These are phyloP conservation scores for Spencermartinsiella ligniputridi DNA, from an alignment of 1,139 yeast genomes.

Conservation along the genomic window DNA sequence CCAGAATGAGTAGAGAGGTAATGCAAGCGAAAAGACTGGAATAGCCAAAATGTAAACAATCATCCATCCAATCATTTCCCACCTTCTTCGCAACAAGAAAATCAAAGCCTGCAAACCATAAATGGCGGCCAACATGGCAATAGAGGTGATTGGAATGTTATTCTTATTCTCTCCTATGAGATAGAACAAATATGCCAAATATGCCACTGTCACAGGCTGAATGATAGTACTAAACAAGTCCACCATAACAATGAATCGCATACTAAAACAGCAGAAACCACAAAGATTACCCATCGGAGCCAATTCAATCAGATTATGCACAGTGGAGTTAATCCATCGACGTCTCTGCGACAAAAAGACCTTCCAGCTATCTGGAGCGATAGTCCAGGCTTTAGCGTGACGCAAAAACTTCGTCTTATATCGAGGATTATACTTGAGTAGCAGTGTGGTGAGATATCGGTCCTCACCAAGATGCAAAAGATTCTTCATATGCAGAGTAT, in stretches of 20 bases:
- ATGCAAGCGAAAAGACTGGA: slow-evolving; percentile 37
- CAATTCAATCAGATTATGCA: slow-evolving; percentile 39
- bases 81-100: slow-evolving; percentile 36
- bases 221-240: slow-evolving; percentile 39
- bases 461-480: slow-evolving; percentile 41
- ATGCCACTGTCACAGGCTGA: slow-evolving; percentile 41
- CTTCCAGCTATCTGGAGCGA: slow-evolving; percentile 42
- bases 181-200: slow-evolving; percentile 38
- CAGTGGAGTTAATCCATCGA: slow-evolving; percentile 44
- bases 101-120: slow-evolving; percentile 40
- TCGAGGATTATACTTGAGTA: slow-evolving; percentile 37
- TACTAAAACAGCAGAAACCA: slow-evolving; percentile 42
- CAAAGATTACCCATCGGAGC: slow-evolving; percentile 40
- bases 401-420: slow-evolving; percentile 39
- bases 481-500: slow-evolving; percentile 40
- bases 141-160: slow-evolving; percentile 37
- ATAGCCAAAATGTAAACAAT: slow-evolving; percentile 37
- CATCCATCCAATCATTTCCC: slow-evolving; percentile 47
- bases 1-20: slow-evolving; percentile 42
- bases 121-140: slow-evolving; percentile 37
- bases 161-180: slow-evolving; percentile 28
- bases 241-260: slow-evolving; percentile 39
- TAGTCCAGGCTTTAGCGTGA: slow-evolving; percentile 39
- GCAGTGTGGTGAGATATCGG: slow-evolving; percentile 39
- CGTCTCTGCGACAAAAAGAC: slow-evolving; percentile 42